Conservation (phyloP, 768 basidiomycete species). For the Suillus sp. region DNA sequence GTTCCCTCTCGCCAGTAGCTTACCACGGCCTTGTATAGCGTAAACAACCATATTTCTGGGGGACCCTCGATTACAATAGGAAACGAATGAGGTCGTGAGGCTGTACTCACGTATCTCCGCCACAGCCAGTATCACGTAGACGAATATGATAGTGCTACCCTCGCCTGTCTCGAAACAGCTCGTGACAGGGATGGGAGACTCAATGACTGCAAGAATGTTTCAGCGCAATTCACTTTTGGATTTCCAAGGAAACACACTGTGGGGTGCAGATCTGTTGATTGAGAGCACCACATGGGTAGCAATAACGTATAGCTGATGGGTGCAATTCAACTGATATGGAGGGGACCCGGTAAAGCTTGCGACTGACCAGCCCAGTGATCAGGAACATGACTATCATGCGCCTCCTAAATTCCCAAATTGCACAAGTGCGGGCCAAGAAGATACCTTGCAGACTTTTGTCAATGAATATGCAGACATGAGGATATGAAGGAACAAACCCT, state of each 20-base stretch:
- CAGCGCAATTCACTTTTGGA: background rate
- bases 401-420: constrained; percentile 2
- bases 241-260: background rate
- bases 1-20: constrained; percentile 5
- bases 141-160: background rate
- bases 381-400: background rate
- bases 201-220: background rate
- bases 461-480: background rate
- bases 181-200: background rate
- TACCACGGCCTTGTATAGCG: background rate
- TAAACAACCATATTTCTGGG: background rate
- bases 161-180: constrained; percentile 3
- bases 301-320: background rate
- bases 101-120: constrained; percentile 3
- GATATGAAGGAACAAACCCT: constrained; percentile 1
- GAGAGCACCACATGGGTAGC: background rate
- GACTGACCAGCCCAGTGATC: background rate
- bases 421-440: background rate
- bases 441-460: constrained; percentile 1
- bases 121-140: background rate
- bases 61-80: background rate
- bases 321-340: background rate
- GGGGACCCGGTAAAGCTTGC: background rate
- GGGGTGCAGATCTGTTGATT: background rate
- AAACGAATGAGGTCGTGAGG: background rate